Conservation (phyloP, 768 basidiomycete genomes). For the Russula abietina region DNA sequence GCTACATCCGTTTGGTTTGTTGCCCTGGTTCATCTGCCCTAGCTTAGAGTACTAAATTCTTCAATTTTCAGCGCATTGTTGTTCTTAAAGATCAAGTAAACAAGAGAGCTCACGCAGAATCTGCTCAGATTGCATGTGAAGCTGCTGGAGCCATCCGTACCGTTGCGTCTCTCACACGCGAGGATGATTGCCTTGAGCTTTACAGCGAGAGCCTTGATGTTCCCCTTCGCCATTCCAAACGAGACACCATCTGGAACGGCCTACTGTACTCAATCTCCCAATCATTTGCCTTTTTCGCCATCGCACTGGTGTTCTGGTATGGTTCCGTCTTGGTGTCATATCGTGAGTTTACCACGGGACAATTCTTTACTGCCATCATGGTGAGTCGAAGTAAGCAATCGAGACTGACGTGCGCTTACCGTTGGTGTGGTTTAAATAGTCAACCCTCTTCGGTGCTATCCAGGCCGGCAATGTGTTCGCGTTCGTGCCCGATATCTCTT, state of each 20-base stretch:
- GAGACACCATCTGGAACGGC: conserved; percentile 54
- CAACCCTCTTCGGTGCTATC: conserved; percentile 69
- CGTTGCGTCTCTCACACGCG: conserved; percentile 80
- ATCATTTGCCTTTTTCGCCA: conserved; percentile 66
- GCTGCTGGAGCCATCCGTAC: conserved; percentile 85
- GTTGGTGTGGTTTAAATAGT: conserved; percentile 34
- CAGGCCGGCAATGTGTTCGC: conserved; percentile 79
- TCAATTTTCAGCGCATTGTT: conserved; percentile 59
- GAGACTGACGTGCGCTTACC: not conserved
- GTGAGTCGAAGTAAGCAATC: conserved; percentile 35
- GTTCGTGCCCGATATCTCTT: conserved; percentile 81
- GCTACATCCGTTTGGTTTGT: conserved; percentile 74
- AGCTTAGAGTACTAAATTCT: not conserved
- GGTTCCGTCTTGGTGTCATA: conserved; percentile 57
- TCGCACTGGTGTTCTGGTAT: conserved; percentile 76
- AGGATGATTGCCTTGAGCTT: conserved; percentile 62
- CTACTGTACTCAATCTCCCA: conserved; percentile 67
- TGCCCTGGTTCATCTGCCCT: not conserved
- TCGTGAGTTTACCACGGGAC: conserved; percentile 45
- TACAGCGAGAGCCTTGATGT: conserved; percentile 66
- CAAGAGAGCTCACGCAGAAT: conserved; percentile 68
- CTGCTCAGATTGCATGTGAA: conserved; percentile 86
- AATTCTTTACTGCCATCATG: conserved; percentile 84
- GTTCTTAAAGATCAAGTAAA: conserved; percentile 80
- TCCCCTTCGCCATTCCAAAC: conserved; percentile 61